Evolutionary conservation across 257 asterid species (phyloP), one percentile per base, ranked within the genome.

Genomic region (Penstemon newberryi): DNA sequence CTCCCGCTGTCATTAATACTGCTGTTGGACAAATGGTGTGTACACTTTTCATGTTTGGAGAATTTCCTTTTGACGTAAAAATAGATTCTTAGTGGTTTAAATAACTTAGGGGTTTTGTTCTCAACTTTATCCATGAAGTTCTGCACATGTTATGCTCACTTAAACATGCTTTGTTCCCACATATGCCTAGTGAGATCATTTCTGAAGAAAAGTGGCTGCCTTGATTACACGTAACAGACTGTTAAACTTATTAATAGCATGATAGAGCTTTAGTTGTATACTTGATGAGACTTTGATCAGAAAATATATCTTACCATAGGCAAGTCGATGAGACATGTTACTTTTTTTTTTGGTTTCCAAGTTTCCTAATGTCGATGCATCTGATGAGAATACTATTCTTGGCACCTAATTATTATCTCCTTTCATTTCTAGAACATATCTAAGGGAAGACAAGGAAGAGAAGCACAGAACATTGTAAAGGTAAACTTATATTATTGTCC

Each of bases 391-490:
- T 7, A 41, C 8, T 5, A 38, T 60, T 19, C 8, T 5, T 4
- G 33, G 33, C 33, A 58, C 37, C 64, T 41, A 38, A 49, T 38
- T n/a, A 59, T n/a, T 39, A 8, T 10, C 44, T 9, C 56, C 54
- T 59, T 63, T 69, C 42, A 52, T 70, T 76, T 78, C 33, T 67
- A 93, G 99, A 91, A 82, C 50, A 72, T 90, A 73, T 84, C 97
- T 33, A 93, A 93, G 84, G 97, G 96, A 71, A 87, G 92, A 62
- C 99, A 93, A 68, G 99, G 97, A 53, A 88, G 97, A 79, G 96
- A 90, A 73, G 99, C 97, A 10, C 90, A 85, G 47, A 88, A 93
- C 76, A 47, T 79, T 33, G 91, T 93, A 6, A 87, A 81, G 96
- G 98, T 89, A 69, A 66, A 58, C 50, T 77, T 42, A 64, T 58